phyloP scores from a whole-genome alignment of 2,329 filamentous ascomycete genomes.

The Xylaria digitata region DNA sequence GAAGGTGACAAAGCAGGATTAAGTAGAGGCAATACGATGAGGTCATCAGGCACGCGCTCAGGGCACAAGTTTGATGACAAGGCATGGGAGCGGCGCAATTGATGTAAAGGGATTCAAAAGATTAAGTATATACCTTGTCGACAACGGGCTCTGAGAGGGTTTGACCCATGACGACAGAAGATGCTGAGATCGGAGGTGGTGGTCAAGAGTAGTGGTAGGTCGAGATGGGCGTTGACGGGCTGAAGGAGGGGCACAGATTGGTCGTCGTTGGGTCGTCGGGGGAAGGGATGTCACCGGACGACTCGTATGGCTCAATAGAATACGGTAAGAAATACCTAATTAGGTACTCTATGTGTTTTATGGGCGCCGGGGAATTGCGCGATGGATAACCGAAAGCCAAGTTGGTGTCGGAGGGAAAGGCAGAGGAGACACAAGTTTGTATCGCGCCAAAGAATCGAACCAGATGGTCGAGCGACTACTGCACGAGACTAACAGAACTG shows the following conservation, averaged over 20 bases:
- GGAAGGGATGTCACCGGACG: conserved; percentile 42
- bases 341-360: conserved; percentile 9
- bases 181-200: conserved; percentile 42
- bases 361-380: conserved; percentile 18
- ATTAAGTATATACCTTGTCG: conserved; percentile 84
- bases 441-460: conserved; percentile 33
- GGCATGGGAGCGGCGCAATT: conserved; percentile 40
- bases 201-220: conserved; percentile 43
- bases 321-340: conserved; percentile 3
- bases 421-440: conserved; percentile 20
- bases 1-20: not conserved
- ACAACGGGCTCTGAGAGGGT: conserved; percentile 98
- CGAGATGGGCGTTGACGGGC: conserved; percentile 43
- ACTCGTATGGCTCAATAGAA: conserved; percentile 28
- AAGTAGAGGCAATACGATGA: conserved; percentile 29
- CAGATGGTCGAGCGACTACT: conserved; percentile 31
- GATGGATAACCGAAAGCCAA: conserved; percentile 13
- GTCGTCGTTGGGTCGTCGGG: conserved; percentile 36
- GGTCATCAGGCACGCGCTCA: conserved; percentile 42
- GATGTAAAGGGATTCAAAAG: conserved; percentile 31
- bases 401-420: conserved; percentile 20
- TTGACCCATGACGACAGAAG: conserved; percentile 82
- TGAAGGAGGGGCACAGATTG: conserved; percentile 40
- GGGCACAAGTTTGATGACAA: conserved; percentile 19
- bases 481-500: conserved; percentile 29